These are phyloP conservation scores for Cicer yamashitae DNA, from an alignment of 306 rosid genomes.

Conservation along the genomic window DNA sequence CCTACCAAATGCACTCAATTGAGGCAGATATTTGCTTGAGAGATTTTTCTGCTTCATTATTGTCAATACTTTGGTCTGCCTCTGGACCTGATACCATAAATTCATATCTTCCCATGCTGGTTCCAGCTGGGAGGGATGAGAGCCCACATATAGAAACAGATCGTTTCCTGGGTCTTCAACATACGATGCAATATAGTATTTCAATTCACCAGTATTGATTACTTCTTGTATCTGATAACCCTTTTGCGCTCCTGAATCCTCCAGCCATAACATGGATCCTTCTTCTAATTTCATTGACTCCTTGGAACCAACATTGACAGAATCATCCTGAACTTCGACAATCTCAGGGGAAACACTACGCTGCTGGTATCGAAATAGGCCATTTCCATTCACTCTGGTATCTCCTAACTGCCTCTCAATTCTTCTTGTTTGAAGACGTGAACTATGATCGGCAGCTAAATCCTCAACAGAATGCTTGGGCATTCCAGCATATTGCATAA, in stretches of 20 bases:
- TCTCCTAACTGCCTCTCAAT: constrained; percentile 84
- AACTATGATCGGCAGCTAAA: constrained; percentile 96
- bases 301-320: constrained; percentile 62
- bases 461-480: constrained; percentile 92
- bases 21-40: constrained; percentile 85
- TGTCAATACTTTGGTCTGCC: constrained; percentile 90
- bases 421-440: constrained; percentile 93
- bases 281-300: constrained; percentile 83
- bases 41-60: constrained; percentile 89
- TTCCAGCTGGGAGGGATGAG: constrained; percentile 88
- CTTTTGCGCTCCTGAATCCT: constrained; percentile 83
- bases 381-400: constrained; percentile 72
- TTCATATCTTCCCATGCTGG: constrained; percentile 99
- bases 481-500: constrained; percentile 78
- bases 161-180: constrained; percentile 82
- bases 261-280: constrained; percentile 84
- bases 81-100: constrained; percentile 98
- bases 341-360: constrained; percentile 84
- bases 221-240: constrained; percentile 85
- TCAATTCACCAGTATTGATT: constrained; percentile 58
- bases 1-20: constrained; percentile 87
- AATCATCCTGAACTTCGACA: constrained; percentile 89
- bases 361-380: constrained; percentile 72
- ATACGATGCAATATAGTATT: constrained; percentile 74
- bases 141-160: constrained; percentile 80